Base-by-base conservation (phyloP, 345 rosid species). In the Citrus mangshanensis region DNA sequence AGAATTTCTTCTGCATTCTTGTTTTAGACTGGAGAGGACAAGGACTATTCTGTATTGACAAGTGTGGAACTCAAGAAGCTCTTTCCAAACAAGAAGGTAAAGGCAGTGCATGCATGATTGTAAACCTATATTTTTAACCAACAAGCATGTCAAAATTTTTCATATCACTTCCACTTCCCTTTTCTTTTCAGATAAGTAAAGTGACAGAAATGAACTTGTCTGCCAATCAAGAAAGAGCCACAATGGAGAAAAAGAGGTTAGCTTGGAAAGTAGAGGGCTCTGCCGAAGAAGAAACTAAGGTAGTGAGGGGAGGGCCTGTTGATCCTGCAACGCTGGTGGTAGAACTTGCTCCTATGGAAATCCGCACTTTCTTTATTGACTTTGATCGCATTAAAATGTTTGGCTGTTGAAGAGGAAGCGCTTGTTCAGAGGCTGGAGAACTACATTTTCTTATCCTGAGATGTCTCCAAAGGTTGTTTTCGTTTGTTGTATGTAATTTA, bases 261-360 rank as follows among this genome's bases (percentile, higher is more conserved):
- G 89, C 76, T 59, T 95, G 98, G 98, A 89, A 92, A 82, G 91
- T 89, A 54, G 89, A 88, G 67, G 90, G 89, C 46, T 78, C 89
- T n/a, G 59, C 68, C 0, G 81, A 40, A 67, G 89, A 81, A 68
- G 94, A 81, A 74, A 13, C 80, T 19, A 82, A 76, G 77, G 84
- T 77, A 22, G 86, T 67, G 73, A 87, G 98, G 74, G 98, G 98
- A 68, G 88, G 88, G 55, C 85, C 84, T 5, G 87, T 93, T 4
- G 93, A 93, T 80, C 92, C 95, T 37, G 79, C 68, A 21, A 85
- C 81, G 84, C 88, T 91, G 75, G 90, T 85, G 35, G 89, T 91
- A 72, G 98, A 93, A 83, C 94, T 95, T 7, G 89, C 84, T 28
- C 95, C 97, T 0, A 95, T 95, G 98, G 98, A 95, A 85, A 90